Conservation (phyloP, 192 early-diverging fungal genomes). For the Funneliformis mosseae region DNA sequence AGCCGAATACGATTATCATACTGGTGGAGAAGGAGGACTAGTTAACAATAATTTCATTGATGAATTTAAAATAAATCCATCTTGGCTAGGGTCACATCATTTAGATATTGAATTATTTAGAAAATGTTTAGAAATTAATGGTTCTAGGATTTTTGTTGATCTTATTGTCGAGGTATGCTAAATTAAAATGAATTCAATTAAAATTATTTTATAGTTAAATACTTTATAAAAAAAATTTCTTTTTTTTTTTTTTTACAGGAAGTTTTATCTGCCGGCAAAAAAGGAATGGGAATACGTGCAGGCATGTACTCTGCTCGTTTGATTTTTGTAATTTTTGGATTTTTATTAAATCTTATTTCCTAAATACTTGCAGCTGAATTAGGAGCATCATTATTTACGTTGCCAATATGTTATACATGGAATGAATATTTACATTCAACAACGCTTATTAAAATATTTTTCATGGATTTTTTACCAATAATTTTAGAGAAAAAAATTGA, state of each 20-base stretch:
- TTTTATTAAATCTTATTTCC: too few relatives aligned
- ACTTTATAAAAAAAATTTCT: background rate
- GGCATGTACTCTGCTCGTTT: too few relatives aligned
- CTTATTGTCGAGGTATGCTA: conserved; percentile 24
- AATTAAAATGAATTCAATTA: too few relatives aligned
- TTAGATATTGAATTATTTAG: conserved; percentile 30
- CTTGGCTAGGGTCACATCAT: conserved; percentile 15
- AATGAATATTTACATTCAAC: conserved; percentile 21
- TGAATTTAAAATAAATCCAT: background rate
- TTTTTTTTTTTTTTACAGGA: background rate
- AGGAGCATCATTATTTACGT: conserved; percentile 25
- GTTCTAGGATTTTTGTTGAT: conserved; percentile 17
- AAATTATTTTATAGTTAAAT: too few relatives aligned
- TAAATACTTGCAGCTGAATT: conserved; percentile 15
- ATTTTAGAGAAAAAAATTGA: conserved; percentile 10
- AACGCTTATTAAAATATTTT: conserved; percentile 26
- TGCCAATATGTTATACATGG: conserved; percentile 5
- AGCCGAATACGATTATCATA: background rate
- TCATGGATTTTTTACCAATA: background rate
- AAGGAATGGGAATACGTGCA: conserved; percentile 10
- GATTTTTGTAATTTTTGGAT: too few relatives aligned
- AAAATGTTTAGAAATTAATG: conserved; percentile 11
- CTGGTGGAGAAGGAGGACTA: background rate
- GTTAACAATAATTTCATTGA: background rate
- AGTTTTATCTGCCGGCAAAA: background rate